phyloP scores from a whole-genome alignment of 805 yeast genomes.

The Ascoidea tarda region DNA sequence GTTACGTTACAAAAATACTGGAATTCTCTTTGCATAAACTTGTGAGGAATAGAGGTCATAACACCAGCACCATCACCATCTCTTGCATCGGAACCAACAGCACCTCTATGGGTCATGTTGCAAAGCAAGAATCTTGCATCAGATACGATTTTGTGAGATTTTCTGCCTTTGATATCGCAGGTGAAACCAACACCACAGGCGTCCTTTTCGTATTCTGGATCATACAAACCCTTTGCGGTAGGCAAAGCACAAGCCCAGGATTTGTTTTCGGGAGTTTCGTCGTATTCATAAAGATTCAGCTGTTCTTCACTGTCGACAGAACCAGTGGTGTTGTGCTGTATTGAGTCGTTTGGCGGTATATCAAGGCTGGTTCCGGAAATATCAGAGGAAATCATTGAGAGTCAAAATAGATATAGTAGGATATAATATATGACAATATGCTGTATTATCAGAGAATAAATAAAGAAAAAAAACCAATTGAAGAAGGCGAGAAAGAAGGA shows the following conservation, averaged over 20 bases:
- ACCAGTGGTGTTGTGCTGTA: not conserved
- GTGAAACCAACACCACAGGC: conserved; percentile 99
- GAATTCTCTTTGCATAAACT: conserved; percentile 75
- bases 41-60: conserved; percentile 83
- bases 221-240: conserved; percentile 74
- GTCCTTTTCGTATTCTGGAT: conserved; percentile 88
- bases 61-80: conserved; percentile 99
- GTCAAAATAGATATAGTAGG: not conserved
- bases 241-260: conserved; percentile 93
- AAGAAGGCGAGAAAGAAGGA: too few relatives aligned
- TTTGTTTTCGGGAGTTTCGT: conserved; percentile 61
- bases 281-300: conserved; percentile 39
- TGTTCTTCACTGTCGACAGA: conserved; percentile 7
- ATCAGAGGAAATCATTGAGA: not conserved
- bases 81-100: conserved; percentile 87
- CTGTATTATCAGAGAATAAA: too few relatives aligned
- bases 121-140: conserved; percentile 82
- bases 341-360: too few relatives aligned
- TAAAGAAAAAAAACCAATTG: too few relatives aligned
- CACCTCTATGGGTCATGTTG: conserved; percentile 98
- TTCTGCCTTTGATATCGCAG: conserved; percentile 79
- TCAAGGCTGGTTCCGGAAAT: too few relatives aligned
- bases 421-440: not conserved
- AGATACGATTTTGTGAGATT: conserved; percentile 83
- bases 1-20: conserved; percentile 49